A percentile compares a stretch with the other conserved stretches of the same genome.
These are phyloP conservation scores for Fusarium beomiforme DNA, from an alignment of 2,329 filamentous ascomycete genomes.

Conservation along the genomic window DNA sequence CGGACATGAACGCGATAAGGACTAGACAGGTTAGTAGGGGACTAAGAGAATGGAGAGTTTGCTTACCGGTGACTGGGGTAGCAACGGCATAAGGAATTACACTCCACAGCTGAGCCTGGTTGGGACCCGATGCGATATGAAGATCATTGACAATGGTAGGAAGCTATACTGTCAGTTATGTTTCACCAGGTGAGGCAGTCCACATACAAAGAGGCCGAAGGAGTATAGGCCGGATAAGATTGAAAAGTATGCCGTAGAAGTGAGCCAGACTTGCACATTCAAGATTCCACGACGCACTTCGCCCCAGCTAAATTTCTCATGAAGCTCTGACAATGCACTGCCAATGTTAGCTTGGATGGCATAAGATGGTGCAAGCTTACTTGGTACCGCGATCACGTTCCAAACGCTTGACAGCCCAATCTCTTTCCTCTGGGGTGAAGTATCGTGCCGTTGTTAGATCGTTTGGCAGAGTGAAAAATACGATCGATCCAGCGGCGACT, in stretches of 20 bases:
- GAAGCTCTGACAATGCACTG: not conserved
- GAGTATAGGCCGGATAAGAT: conserved; percentile 5
- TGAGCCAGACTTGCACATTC: not conserved
- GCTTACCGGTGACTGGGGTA: not conserved
- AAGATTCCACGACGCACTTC: not conserved
- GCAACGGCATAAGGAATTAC: not conserved
- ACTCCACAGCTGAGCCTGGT: not conserved
- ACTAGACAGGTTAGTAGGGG: not conserved
- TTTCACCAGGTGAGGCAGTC: fast-evolving
- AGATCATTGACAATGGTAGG: not conserved
- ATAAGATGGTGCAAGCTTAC: not conserved
- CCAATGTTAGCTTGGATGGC: not conserved
- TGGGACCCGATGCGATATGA: not conserved
- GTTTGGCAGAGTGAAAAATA: not conserved
- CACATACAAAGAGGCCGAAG: not conserved
- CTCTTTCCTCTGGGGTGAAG: not conserved
- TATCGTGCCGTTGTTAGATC: not conserved
- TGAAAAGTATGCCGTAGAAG: not conserved
- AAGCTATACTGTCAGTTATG: not conserved
- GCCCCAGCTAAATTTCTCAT: not conserved
- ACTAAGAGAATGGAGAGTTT: fast-evolving
- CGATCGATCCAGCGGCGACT: not conserved
- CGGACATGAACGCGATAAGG: not conserved
- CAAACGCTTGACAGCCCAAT: not conserved
- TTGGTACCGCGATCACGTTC: not conserved